Evolutionary conservation across 78 protist species (phyloP).

Genomic region (Cavenderia fasciculata): DNA sequence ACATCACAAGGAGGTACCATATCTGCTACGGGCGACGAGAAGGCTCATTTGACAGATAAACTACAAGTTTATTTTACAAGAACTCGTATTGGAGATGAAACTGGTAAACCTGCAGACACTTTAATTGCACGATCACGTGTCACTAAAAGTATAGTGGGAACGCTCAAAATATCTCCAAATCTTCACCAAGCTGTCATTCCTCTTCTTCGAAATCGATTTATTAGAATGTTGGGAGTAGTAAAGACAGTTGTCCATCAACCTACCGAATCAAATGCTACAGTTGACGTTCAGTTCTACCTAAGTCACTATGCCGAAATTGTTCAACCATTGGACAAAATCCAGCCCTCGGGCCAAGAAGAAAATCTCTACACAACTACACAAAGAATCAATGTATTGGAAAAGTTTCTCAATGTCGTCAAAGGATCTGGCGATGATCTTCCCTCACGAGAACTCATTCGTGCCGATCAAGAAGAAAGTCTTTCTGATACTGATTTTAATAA

Average conservation of each 20-base stretch:
- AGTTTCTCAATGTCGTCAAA: background rate
- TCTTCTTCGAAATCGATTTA: background rate
- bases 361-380: background rate
- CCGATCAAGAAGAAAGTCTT: background rate
- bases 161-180: background rate
- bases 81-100: too few species aligned
- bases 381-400: background rate
- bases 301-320: background rate
- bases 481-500: background rate
- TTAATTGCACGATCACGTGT: too few species aligned
- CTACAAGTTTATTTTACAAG: too few species aligned
- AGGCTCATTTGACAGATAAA: too few species aligned
- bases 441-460: background rate
- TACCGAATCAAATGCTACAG: background rate
- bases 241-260: background rate
- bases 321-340: background rate
- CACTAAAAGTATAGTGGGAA: too few species aligned
- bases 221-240: background rate
- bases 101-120: too few species aligned
- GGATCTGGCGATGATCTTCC: background rate
- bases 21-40: too few species aligned
- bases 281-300: background rate
- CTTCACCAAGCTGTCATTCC: background rate
- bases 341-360: background rate
- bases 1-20: too few species aligned